A percentile compares a stretch with the other conserved stretches of the same genome.
phyloP scores from a whole-genome alignment of 495 filamentous ascomycete species.

The Neurospora terricola region DNA sequence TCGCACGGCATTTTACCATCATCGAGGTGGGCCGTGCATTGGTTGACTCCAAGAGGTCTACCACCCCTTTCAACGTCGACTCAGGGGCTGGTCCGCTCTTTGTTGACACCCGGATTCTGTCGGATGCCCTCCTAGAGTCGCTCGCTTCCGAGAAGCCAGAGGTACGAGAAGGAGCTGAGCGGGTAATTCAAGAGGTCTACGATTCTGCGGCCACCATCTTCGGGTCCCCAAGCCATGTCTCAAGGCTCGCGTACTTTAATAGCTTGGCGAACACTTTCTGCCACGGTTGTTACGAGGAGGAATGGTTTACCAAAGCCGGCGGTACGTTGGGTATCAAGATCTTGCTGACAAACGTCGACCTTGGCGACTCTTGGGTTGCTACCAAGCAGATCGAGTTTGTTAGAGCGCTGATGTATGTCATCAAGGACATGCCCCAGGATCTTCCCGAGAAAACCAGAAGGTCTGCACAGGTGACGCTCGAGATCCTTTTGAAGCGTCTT shows the following conservation, averaged over 20 bases:
- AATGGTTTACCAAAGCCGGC: slow-evolving; percentile 95
- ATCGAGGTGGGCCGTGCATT: slow-evolving; percentile 80
- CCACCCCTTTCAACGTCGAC: slow-evolving; percentile 67
- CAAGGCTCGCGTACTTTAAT: slow-evolving; percentile 69
- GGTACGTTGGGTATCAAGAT: slow-evolving; percentile 83
- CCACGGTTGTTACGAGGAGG: slow-evolving; percentile 90
- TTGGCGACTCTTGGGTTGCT: slow-evolving; percentile 76
- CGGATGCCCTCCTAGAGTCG: slow-evolving; percentile 78
- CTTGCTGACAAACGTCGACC: slow-evolving; percentile 64
- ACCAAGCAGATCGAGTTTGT: slow-evolving; percentile 75
- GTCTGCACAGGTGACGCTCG: slow-evolving; percentile 70
- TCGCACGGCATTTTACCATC: slow-evolving; percentile 82
- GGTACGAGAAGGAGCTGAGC: slow-evolving; percentile 77
- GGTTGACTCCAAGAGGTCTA: slow-evolving; percentile 59
- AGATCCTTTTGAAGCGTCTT: slow-evolving; percentile 64
- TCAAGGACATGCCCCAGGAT: slow-evolving; percentile 94
- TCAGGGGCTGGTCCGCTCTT: slow-evolving; percentile 78
- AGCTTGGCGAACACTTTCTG: slow-evolving; percentile 73
- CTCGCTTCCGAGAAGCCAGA: slow-evolving; percentile 70
- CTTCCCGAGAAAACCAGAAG: slow-evolving; percentile 76
- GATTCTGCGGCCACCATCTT: slow-evolving; percentile 74
- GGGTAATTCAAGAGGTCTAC: slow-evolving; percentile 63
- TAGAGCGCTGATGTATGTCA: slow-evolving; percentile 81
- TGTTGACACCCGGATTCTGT: slow-evolving; percentile 75
- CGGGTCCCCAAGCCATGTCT: slow-evolving; percentile 57